Conservation (phyloP, 371 early-diverging fungal genomes). For the Globomyces sp. region DNA sequence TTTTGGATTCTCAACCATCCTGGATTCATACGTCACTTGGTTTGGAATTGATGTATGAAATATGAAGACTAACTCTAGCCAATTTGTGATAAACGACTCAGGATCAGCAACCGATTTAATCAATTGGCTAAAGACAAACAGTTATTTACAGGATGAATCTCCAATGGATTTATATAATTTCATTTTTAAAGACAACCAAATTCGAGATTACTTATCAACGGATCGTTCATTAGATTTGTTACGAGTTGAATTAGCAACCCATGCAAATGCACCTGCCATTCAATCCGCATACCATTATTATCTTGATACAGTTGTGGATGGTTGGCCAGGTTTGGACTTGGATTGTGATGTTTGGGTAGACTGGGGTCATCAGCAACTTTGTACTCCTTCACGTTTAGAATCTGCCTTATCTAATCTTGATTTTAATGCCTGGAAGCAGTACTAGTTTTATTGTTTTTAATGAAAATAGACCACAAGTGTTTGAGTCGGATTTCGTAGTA, state of each 20-base stretch:
- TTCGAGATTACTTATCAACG: not conserved
- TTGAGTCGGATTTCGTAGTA: not conserved
- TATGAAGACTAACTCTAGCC: not conserved
- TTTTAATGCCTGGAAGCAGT: no score
- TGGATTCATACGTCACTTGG: slow-evolving; percentile 3
- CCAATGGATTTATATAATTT: not conserved
- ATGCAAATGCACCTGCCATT: slow-evolving; percentile 71
- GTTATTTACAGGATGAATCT: not conserved
- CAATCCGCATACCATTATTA: slow-evolving; percentile 80
- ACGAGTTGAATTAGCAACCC: slow-evolving; percentile 64
- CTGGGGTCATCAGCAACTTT: slow-evolving; percentile 35
- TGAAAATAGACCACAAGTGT: slow-evolving; percentile 15
- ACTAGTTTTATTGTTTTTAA: slow-evolving; percentile 4
- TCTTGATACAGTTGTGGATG: slow-evolving; percentile 56
- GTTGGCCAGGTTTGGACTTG: slow-evolving; percentile 29
- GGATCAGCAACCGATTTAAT: not conserved
- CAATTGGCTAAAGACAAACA: not conserved
- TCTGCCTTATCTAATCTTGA: slow-evolving; percentile 3
- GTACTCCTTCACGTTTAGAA: not conserved
- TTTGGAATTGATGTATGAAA: not conserved
- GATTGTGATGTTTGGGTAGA: slow-evolving; percentile 71
- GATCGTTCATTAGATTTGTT: slow-evolving; percentile 26
- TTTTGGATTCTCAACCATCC: not conserved
- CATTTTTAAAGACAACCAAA: not conserved
- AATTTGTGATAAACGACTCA: not conserved